Evolutionary conservation across 192 early-diverging fungal genomes (phyloP).

Genomic region (Backusella circina): DNA sequence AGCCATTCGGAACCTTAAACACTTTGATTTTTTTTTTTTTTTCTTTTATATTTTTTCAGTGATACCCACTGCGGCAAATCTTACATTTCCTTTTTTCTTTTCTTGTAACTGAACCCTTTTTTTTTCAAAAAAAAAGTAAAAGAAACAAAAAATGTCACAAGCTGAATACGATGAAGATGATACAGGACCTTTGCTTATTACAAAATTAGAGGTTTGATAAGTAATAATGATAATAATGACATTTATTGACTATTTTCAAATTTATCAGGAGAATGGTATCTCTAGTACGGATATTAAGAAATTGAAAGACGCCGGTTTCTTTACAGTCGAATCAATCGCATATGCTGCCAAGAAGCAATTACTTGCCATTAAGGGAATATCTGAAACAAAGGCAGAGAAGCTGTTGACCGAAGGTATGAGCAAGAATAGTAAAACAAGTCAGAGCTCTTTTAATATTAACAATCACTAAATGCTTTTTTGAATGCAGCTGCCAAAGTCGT

Average conservation of each 20-base stretch:
- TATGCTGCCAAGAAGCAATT: constrained; percentile 89
- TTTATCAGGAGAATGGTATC: constrained; percentile 60
- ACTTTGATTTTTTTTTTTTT: background rate
- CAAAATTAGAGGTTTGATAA: background rate
- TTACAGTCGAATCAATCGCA: constrained; percentile 91
- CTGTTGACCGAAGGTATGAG: constrained; percentile 77
- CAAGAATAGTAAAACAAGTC: background rate
- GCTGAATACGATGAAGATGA: background rate
- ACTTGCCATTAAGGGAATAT: constrained; percentile 89
- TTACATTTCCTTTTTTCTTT: background rate
- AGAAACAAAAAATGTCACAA: constrained; percentile 2
- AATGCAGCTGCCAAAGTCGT: constrained; percentile 80
- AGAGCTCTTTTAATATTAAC: background rate
- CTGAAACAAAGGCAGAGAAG: constrained; percentile 95
- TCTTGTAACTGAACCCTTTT: background rate
- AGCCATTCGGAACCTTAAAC: background rate
- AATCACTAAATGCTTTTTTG: background rate
- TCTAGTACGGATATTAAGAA: constrained; percentile 75
- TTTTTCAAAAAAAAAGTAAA: background rate
- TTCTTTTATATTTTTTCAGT: background rate
- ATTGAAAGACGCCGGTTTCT: constrained; percentile 81
- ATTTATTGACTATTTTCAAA: background rate
- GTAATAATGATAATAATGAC: background rate
- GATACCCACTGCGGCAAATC: background rate
- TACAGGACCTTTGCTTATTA: constrained; percentile 1